Conservation (phyloP, 768 basidiomycete genomes). For the Cantharellus cinnabarinus region DNA sequence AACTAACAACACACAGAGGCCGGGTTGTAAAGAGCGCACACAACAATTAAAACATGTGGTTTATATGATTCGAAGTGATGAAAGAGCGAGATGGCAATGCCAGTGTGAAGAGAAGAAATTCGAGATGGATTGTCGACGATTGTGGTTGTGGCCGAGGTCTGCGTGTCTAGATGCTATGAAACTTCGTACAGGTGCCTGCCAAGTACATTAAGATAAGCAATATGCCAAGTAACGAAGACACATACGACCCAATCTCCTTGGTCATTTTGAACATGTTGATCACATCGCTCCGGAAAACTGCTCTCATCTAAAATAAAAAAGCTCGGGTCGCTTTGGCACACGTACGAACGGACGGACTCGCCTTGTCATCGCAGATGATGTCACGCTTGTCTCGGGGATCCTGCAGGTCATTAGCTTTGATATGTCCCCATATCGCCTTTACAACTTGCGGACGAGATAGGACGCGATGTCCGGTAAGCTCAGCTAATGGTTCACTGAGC, state of each 20-base stretch:
- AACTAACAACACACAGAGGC: too few relatives aligned
- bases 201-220: too few relatives aligned
- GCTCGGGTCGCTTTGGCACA: neutral
- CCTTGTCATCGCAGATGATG: conserved; percentile 58
- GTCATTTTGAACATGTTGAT: conserved; percentile 95
- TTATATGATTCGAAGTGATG: too few relatives aligned
- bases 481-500: conserved; percentile 55
- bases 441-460: conserved; percentile 80
- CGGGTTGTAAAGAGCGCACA: too few relatives aligned
- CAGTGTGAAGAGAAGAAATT: too few relatives aligned
- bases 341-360: conserved; percentile 32
- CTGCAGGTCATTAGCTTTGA: conserved; percentile 62
- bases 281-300: conserved; percentile 39
- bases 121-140: too few relatives aligned
- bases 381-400: conserved; percentile 68
- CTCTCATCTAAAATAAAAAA: neutral
- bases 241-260: conserved; percentile 63
- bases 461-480: conserved; percentile 41
- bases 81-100: too few relatives aligned
- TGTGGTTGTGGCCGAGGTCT: too few relatives aligned
- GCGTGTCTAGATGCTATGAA: too few relatives aligned
- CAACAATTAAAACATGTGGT: too few relatives aligned
- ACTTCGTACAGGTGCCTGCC: too few relatives aligned
- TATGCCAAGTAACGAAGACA: neutral
- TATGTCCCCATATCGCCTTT: conserved; percentile 77